Evolutionary conservation across 306 rosid species (phyloP).

Genomic region (Comarum palustre): DNA sequence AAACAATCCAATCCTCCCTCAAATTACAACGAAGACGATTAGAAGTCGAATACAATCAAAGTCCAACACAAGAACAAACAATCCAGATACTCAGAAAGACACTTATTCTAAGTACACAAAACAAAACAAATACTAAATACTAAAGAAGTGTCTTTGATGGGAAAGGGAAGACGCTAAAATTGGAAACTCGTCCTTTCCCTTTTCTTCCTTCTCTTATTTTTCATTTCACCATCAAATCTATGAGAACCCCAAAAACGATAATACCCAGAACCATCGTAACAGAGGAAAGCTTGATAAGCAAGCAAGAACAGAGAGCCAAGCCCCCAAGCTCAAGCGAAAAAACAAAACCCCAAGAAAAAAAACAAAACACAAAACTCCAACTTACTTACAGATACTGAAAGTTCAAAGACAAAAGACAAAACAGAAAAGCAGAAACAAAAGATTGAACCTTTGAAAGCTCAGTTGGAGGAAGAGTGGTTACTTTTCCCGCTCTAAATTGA

Average conservation of each 20-base stretch:
- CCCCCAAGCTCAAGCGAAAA: not conserved
- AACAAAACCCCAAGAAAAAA: not conserved
- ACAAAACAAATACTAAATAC: not conserved
- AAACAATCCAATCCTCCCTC: not conserved
- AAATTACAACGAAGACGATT: not conserved
- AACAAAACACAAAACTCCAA: conserved; percentile 10
- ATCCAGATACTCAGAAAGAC: not conserved
- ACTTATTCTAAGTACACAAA: not conserved
- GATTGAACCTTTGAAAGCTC: conserved; percentile 36
- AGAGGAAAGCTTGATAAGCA: conserved; percentile 8
- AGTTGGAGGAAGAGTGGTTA: conserved; percentile 23
- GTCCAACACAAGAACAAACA: not conserved
- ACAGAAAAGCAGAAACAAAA: conserved; percentile 5
- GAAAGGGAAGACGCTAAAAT: not conserved
- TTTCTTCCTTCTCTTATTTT: not conserved
- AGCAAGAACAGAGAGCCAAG: not conserved
- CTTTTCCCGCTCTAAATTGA: conserved; percentile 39
- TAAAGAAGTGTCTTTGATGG: not conserved
- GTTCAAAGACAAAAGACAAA: not conserved
- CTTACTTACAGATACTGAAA: not conserved
- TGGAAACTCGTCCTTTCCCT: not conserved
- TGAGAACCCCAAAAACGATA: not conserved
- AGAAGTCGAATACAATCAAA: not conserved
- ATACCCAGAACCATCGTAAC: conserved; percentile 3
- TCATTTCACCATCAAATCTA: not conserved